These are phyloP conservation scores for Pythium vanterpoolii DNA, from an alignment of 352 stramenopile species.

Conservation along the genomic window DNA sequence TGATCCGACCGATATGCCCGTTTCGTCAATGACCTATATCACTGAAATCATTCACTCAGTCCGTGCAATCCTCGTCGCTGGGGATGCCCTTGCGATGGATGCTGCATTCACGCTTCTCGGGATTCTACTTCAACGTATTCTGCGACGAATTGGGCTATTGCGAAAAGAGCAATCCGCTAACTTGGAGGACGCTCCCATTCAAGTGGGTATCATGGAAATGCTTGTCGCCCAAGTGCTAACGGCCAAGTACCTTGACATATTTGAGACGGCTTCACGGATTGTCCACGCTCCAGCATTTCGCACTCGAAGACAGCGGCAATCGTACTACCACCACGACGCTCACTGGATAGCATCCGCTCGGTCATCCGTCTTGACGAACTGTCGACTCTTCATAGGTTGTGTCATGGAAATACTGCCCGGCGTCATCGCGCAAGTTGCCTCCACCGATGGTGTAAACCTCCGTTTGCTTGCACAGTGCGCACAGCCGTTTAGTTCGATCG, in stretches of 20 bases:
- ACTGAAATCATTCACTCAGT: constrained; percentile 1
- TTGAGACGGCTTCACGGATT: constrained; percentile 21
- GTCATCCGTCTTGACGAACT: not conserved
- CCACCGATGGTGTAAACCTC: not conserved
- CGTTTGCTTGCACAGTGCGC: not conserved
- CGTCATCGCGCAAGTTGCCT: not conserved
- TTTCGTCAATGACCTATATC: not conserved
- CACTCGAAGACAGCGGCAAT: constrained; percentile 4
- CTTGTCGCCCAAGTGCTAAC: constrained; percentile 16
- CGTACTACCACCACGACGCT: constrained; percentile 21
- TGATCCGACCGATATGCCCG: not conserved
- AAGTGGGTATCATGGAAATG: constrained; percentile 26
- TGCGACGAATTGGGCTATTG: constrained; percentile 7
- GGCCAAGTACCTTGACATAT: not conserved
- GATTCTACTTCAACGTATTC: constrained; percentile 34
- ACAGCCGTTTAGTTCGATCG: not conserved
- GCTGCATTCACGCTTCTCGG: constrained; percentile 33
- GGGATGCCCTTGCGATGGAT: constrained; percentile 7
- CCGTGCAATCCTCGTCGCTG: constrained; percentile 2
- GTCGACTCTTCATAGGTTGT: not conserved
- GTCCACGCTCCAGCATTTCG: constrained; percentile 26
- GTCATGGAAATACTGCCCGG: not conserved
- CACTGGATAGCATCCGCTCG: not conserved
- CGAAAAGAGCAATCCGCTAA: not conserved
- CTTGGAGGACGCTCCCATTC: constrained; percentile 10